Evolutionary conservation across 768 basidiomycete genomes (phyloP).

Genomic region (Tricholoma matsutake): DNA sequence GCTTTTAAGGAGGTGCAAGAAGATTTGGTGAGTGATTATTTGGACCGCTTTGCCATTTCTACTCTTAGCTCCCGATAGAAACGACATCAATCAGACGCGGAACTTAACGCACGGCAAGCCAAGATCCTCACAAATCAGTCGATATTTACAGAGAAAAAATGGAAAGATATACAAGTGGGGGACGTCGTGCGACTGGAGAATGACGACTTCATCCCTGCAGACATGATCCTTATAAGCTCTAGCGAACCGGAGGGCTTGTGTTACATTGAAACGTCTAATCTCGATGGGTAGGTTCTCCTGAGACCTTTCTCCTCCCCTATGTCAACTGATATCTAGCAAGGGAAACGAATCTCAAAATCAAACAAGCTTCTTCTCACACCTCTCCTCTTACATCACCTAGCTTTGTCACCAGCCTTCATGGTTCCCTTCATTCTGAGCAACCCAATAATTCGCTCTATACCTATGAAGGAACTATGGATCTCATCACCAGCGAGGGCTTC

Average conservation of each 20-base stretch:
- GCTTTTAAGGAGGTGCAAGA: slow-evolving; percentile 96
- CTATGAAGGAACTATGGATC: slow-evolving; percentile 79
- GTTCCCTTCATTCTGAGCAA: slow-evolving; percentile 89
- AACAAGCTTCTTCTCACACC: slow-evolving; percentile 88
- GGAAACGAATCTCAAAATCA: slow-evolving; percentile 99
- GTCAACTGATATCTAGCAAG: slow-evolving; percentile 35
- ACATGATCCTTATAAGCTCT: slow-evolving; percentile 81
- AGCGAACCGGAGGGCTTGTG: slow-evolving; percentile 97
- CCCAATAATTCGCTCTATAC: slow-evolving; percentile 98
- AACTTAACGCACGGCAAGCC: slow-evolving; percentile 80
- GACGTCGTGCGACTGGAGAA: slow-evolving; percentile 90
- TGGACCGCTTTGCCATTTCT: neutral
- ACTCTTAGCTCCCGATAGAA: slow-evolving; percentile 49
- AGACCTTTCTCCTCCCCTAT: neutral
- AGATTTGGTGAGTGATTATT: slow-evolving; percentile 65
- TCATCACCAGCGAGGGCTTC: slow-evolving; percentile 51
- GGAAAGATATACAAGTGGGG: slow-evolving; percentile 88
- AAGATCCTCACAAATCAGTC: slow-evolving; percentile 68
- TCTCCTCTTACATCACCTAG: slow-evolving; percentile 73
- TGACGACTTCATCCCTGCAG: slow-evolving; percentile 95
- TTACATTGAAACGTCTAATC: slow-evolving; percentile 96
- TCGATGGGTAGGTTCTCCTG: slow-evolving; percentile 73
- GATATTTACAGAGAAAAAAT: slow-evolving; percentile 72
- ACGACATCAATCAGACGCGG: slow-evolving; percentile 93
- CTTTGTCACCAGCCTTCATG: slow-evolving; percentile 68